These are phyloP conservation scores for Przewalskia tangutica DNA, from an alignment of 257 asterid species.

Conservation along the genomic window DNA sequence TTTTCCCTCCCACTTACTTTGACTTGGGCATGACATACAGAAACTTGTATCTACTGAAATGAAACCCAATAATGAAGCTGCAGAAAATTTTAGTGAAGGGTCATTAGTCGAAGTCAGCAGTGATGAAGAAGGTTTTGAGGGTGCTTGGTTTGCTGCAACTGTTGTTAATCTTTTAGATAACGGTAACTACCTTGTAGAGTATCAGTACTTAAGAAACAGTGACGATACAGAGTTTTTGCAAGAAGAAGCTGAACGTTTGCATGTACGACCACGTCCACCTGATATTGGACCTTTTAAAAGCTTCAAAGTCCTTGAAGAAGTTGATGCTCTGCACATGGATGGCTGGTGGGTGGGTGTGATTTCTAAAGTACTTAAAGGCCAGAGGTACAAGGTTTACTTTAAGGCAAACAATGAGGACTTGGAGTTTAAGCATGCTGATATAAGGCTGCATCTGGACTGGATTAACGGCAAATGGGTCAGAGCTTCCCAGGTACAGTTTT, in stretches of 20 bases:
- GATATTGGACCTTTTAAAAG: constrained; percentile 21
- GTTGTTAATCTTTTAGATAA: constrained; percentile 16
- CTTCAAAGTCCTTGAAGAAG: constrained; percentile 28
- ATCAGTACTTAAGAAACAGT: constrained; percentile 36
- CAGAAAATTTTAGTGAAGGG: constrained; percentile 29
- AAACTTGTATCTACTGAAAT: not conserved
- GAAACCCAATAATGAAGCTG: constrained; percentile 11
- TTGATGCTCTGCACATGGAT: constrained; percentile 38
- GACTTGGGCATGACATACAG: constrained; percentile 24
- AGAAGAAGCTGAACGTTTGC: constrained; percentile 45
- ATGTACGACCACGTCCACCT: constrained; percentile 65
- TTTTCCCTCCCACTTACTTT: not conserved
- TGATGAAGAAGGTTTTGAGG: constrained; percentile 56
- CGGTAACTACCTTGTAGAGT: constrained; percentile 41
- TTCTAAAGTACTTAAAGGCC: constrained; percentile 24
- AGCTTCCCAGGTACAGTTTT: constrained; percentile 28
- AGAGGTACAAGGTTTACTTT: constrained; percentile 33
- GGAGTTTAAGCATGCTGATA: constrained; percentile 24
- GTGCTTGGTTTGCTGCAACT: constrained; percentile 57
- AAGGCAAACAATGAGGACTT: constrained; percentile 17
- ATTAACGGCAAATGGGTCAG: constrained; percentile 36
- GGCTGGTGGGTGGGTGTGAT: constrained; percentile 57
- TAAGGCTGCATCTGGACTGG: constrained; percentile 55
- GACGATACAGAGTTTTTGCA: constrained; percentile 30
- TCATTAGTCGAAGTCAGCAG: constrained; percentile 43